Conservation (phyloP, 352 stramenopile genomes). For the Pythium guiyangense region DNA sequence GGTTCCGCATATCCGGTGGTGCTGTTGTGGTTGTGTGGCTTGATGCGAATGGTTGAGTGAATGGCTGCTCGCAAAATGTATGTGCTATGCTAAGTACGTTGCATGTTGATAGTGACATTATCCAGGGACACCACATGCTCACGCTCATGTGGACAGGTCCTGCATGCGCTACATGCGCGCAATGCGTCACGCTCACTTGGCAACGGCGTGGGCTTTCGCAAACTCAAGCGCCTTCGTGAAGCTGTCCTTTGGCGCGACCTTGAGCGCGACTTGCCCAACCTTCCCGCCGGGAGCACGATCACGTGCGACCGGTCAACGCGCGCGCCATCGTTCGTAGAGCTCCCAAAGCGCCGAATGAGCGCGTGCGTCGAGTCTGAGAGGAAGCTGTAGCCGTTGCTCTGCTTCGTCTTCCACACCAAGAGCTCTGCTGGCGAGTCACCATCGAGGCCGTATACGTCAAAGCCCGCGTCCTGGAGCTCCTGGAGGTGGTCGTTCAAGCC, state of each 20-base stretch:
- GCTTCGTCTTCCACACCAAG: conserved; percentile 69
- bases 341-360: conserved; percentile 78
- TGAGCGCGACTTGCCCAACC: conserved; percentile 64
- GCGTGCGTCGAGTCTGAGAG: conserved; percentile 77
- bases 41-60: conserved; percentile 1
- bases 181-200: no score
- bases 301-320: conserved; percentile 81
- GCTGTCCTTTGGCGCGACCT: conserved; percentile 74
- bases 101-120: not conserved
- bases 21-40: not conserved
- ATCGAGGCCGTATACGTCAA: conserved; percentile 77
- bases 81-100: not conserved
- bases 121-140: not conserved
- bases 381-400: conserved; percentile 77
- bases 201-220: conserved; percentile 17
- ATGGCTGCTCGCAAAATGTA: conserved; percentile 5
- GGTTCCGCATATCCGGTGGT: conserved; percentile 63
- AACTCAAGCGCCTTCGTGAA: conserved; percentile 77
- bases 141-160: no score
- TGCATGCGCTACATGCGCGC: no score
- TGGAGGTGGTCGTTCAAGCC: conserved; percentile 83
- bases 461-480: conserved; percentile 67
- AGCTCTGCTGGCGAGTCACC: conserved; percentile 64
- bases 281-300: conserved; percentile 72
- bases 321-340: conserved; percentile 53